Evolutionary conservation across 768 basidiomycete species (phyloP).

Genomic region (Roridomyces roridus): DNA sequence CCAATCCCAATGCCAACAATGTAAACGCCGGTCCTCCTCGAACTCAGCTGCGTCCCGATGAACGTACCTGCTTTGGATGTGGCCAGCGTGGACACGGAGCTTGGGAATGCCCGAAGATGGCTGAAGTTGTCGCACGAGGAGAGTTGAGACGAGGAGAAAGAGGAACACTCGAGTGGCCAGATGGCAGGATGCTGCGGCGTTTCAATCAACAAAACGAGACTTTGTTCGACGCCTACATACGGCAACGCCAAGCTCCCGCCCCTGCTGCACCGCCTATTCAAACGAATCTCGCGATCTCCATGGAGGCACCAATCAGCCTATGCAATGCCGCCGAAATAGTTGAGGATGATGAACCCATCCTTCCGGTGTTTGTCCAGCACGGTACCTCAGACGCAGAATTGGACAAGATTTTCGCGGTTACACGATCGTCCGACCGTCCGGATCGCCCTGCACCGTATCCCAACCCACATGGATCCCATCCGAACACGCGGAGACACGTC

Average conservation of each 20-base stretch:
- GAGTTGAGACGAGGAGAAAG: neutral
- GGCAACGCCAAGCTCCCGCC: neutral
- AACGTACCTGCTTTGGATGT: no score
- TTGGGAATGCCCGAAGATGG: neutral
- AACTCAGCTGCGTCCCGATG: neutral
- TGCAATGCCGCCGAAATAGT: no score
- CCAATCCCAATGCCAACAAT: neutral
- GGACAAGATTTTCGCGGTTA: neutral
- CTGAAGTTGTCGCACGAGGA: neutral
- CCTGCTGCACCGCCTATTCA: neutral
- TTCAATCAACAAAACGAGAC: neutral
- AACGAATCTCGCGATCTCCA: neutral
- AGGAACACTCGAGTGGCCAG: neutral
- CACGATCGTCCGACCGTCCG: neutral
- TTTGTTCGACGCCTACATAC: neutral
- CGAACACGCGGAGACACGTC: neutral
- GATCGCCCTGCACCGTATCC: neutral
- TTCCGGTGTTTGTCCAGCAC: neutral
- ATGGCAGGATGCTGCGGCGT: neutral
- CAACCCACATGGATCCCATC: no score
- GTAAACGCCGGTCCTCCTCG: neutral
- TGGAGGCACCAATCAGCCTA: neutral
- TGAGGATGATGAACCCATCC: neutral
- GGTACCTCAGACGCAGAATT: neutral
- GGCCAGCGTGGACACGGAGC: neutral